Percentiles rank a stretch among this genome's conserved stretches.
Conservation (phyloP, 805 yeast genomes). For the Komagataella phaffii region DNA sequence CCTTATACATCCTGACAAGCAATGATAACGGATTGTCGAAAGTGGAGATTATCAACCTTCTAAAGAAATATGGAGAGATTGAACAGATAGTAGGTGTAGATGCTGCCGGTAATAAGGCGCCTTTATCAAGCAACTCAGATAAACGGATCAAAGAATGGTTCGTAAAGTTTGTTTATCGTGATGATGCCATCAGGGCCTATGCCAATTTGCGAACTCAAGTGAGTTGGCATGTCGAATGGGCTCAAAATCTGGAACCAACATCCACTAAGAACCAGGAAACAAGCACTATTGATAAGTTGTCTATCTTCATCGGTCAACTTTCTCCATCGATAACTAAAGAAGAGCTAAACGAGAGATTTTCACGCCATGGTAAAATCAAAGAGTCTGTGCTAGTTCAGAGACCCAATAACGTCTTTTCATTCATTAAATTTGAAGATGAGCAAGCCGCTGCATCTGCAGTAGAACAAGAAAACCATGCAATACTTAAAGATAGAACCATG, state of each 20-base stretch:
- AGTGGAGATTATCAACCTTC: conserved; percentile 20
- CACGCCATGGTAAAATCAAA: conserved; percentile 50
- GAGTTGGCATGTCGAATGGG: conserved; percentile 67
- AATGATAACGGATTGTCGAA: conserved; percentile 7
- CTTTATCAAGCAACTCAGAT: conserved; percentile 5
- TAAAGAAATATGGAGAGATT: conserved; percentile 56
- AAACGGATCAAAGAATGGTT: conserved; percentile 40
- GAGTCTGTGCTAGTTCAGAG: conserved; percentile 42
- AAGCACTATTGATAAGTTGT: conserved; percentile 44
- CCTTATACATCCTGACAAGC: conserved; percentile 43
- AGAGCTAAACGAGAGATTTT: conserved; percentile 44
- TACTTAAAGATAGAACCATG: conserved; percentile 59
- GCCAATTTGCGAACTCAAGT: conserved; percentile 47
- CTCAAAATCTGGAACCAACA: conserved; percentile 51
- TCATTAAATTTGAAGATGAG: conserved; percentile 50
- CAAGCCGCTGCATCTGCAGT: conserved; percentile 79
- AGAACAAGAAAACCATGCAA: conserved; percentile 72
- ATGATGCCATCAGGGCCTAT: conserved; percentile 79
- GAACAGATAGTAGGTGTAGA: conserved; percentile 45
- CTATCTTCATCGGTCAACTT: conserved; percentile 74
- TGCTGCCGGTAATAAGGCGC: conserved; percentile 14
- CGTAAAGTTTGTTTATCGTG: conserved; percentile 65
- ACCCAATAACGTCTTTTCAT: conserved; percentile 51
- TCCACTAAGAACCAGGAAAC: conserved; percentile 18
- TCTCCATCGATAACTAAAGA: conserved; percentile 39